These are phyloP conservation scores for Paracoccidioides brasiliensis DNA, from an alignment of 2,329 filamentous ascomycete species.

Conservation along the genomic window DNA sequence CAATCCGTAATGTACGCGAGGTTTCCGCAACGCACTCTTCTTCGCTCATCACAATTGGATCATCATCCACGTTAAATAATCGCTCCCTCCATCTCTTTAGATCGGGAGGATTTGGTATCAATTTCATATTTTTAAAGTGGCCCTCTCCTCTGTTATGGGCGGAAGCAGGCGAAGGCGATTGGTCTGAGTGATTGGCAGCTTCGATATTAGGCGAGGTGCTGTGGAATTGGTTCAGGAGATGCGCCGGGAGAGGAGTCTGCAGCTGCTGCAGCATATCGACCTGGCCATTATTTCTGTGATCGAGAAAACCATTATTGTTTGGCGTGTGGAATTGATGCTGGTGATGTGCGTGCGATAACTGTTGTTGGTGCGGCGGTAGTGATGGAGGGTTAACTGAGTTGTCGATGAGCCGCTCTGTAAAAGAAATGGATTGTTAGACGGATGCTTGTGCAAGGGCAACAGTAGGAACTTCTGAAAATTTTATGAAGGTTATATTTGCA, in stretches of 20 bases:
- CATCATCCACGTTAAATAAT: constrained; percentile 58
- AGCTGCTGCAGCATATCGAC: constrained; percentile 12
- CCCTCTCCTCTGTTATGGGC: constrained; percentile 15
- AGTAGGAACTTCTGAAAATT: no score
- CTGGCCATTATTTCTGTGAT: constrained; percentile 8
- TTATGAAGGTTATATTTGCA: no score
- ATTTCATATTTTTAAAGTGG: constrained; percentile 31
- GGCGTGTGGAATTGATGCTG: constrained; percentile 2
- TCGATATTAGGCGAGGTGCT: constrained; percentile 15
- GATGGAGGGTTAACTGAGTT: not conserved
- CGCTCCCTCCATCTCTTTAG: constrained; percentile 56
- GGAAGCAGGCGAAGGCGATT: not conserved
- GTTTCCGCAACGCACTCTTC: constrained; percentile 46
- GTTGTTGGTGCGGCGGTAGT: not conserved
- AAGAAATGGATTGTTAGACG: not conserved
- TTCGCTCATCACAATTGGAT: constrained; percentile 57
- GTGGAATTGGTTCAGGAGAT: constrained; percentile 13
- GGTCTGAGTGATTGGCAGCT: constrained; percentile 2
- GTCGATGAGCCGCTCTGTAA: not conserved
- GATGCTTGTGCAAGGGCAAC: not conserved
- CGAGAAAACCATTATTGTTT: constrained; percentile 5
- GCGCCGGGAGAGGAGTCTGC: constrained; percentile 10
- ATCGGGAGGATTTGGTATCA: constrained; percentile 54
- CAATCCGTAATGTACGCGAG: not conserved
- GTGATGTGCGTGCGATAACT: constrained; percentile 9